phyloP scores from a whole-genome alignment of 345 rosid species.

The Eucalyptus decipiens region DNA sequence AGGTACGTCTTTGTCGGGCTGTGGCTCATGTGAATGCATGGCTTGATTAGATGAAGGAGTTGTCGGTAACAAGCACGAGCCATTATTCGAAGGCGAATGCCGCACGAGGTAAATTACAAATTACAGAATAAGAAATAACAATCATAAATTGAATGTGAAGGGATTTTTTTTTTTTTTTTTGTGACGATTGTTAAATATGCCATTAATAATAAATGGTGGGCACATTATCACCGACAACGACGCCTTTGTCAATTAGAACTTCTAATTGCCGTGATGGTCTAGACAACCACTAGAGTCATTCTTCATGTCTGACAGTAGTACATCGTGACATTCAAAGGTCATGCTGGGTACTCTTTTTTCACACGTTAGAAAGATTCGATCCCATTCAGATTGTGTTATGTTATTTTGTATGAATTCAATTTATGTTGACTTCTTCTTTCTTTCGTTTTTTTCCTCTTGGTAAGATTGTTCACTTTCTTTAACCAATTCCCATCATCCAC shows the following conservation, averaged over 20 bases:
- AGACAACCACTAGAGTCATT: neutral
- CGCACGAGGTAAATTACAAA: neutral
- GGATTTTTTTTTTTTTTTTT: neutral
- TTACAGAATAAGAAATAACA: neutral
- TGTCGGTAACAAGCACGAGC: neutral
- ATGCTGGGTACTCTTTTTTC: neutral
- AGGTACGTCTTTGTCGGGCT: neutral
- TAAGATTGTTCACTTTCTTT: neutral
- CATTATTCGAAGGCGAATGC: neutral
- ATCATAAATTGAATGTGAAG: neutral
- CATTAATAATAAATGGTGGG: neutral
- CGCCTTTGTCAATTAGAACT: neutral
- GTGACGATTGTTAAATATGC: neutral
- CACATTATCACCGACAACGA: neutral
- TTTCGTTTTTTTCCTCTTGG: neutral
- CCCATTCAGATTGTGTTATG: neutral
- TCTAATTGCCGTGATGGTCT: neutral
- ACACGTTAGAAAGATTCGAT: neutral
- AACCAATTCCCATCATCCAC: neutral
- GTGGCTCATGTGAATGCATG: neutral
- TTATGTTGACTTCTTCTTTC: neutral
- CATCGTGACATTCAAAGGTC: neutral
- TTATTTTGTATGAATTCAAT: neutral
- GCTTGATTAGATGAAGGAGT: neutral
- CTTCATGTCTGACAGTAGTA: neutral